Conservation (phyloP, 257 asterid genomes). For the Jaltomata sinuosa region DNA sequence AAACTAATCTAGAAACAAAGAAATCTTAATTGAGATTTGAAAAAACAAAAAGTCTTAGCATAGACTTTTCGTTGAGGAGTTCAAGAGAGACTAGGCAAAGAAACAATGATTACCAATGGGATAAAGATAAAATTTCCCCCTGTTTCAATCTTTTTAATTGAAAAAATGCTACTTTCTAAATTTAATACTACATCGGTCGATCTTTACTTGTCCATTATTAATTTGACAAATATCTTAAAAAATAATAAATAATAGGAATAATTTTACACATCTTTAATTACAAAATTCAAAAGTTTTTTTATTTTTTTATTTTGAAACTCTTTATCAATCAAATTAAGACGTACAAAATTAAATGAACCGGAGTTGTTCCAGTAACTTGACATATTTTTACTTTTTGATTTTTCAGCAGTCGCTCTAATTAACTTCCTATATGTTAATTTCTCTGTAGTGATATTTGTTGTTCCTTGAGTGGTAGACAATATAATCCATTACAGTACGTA, state of each 20-base stretch:
- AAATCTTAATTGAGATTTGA: background rate
- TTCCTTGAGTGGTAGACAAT: background rate
- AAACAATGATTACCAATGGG: background rate
- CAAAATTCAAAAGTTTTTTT: no score
- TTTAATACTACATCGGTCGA: no score
- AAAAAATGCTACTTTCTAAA: background rate
- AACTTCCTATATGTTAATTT: background rate
- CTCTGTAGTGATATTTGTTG: background rate
- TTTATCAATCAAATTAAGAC: background rate
- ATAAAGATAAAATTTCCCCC: background rate
- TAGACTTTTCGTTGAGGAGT: background rate
- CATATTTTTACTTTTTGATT: background rate
- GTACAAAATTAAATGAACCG: background rate
- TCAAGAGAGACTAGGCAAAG: background rate
- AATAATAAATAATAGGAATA: no score
- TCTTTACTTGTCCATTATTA: no score
- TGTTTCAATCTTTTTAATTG: background rate
- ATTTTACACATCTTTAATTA: no score
- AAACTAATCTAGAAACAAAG: background rate
- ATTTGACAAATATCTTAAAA: no score
- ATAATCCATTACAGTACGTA: background rate
- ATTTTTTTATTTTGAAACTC: no score
- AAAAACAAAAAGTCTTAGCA: background rate
- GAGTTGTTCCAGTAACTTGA: background rate
- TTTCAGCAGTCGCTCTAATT: background rate